Percentiles rank a stretch among this genome's conserved stretches.
phyloP scores from a whole-genome alignment of 805 yeast species.

The Kodamaea leandrae region DNA sequence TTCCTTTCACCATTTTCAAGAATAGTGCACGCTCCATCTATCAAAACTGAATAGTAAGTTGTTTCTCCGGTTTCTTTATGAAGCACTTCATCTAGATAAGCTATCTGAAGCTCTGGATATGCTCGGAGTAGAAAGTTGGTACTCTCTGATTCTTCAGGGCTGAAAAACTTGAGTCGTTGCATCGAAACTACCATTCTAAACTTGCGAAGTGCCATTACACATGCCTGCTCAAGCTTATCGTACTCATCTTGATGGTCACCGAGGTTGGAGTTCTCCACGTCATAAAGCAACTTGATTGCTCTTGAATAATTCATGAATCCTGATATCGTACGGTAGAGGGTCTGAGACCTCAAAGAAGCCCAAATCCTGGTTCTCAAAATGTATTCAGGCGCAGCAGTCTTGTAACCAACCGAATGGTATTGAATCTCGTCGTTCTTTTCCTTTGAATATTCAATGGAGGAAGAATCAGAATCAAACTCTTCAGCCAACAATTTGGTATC shows the following conservation, averaged over 20 bases:
- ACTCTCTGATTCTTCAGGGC: constrained; percentile 55
- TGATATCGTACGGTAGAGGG: constrained; percentile 45
- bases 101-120: constrained; percentile 65
- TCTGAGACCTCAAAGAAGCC: constrained; percentile 48
- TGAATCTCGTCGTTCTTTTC: constrained; percentile 41
- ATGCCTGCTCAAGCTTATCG: constrained; percentile 42
- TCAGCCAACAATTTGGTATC: constrained; percentile 55
- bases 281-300: constrained; percentile 44
- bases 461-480: constrained; percentile 32
- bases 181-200: constrained; percentile 64
- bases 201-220: constrained; percentile 58
- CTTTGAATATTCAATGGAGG: constrained; percentile 14
- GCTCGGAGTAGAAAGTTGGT: constrained; percentile 59
- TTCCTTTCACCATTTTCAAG: constrained; percentile 49
- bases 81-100: constrained; percentile 56
- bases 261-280: constrained; percentile 44
- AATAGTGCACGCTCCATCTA: constrained; percentile 69
- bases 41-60: constrained; percentile 58
- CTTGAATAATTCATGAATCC: constrained; percentile 49
- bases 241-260: constrained; percentile 32
- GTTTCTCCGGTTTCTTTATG: constrained; percentile 40
- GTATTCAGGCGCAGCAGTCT: constrained; percentile 48
- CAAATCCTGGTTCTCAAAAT: constrained; percentile 47
- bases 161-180: constrained; percentile 57
- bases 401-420: constrained; percentile 47